phyloP scores from a whole-genome alignment of 805 yeast genomes.

The Candida sonorensis region DNA sequence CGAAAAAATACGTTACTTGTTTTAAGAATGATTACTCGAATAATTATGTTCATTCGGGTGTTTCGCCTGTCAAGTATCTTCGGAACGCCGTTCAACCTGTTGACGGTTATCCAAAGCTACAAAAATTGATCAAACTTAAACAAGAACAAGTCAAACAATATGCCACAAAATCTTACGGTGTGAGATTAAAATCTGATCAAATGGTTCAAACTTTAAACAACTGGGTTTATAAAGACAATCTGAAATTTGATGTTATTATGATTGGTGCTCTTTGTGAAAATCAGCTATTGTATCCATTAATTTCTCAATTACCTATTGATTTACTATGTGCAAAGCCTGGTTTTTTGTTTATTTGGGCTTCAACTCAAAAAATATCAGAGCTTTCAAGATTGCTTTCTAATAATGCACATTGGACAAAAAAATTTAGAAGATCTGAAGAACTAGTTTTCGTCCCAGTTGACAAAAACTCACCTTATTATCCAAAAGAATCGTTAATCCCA shows the following conservation, averaged over 20 bases:
- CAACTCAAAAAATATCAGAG: slow-evolving; percentile 63
- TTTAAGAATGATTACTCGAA: slow-evolving; percentile 69
- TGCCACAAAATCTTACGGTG: slow-evolving; percentile 62
- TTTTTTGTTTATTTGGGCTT: slow-evolving; percentile 81
- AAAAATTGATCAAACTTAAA: slow-evolving; percentile 60
- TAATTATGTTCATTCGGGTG: slow-evolving; percentile 55
- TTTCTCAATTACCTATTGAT: slow-evolving; percentile 63
- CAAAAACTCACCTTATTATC: slow-evolving; percentile 57
- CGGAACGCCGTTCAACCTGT: slow-evolving; percentile 61
- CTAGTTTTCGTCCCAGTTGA: slow-evolving; percentile 74
- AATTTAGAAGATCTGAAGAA: slow-evolving; percentile 86
- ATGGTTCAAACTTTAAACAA: slow-evolving; percentile 50
- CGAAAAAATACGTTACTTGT: slow-evolving; percentile 11
- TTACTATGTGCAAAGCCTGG: slow-evolving; percentile 80
- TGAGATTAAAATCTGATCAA: slow-evolving; percentile 42
- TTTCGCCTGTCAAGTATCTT: slow-evolving; percentile 56
- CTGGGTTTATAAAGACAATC: slow-evolving; percentile 53
- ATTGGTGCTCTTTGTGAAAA: slow-evolving; percentile 78
- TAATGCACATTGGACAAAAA: slow-evolving; percentile 38
- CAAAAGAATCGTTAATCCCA: slow-evolving; percentile 39
- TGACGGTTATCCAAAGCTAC: slow-evolving; percentile 83
- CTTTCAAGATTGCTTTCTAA: slow-evolving; percentile 41
- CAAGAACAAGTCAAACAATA: slow-evolving; percentile 45
- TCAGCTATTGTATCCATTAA: slow-evolving; percentile 56
- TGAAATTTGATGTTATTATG: slow-evolving; percentile 86